Base-by-base conservation (phyloP, 805 yeast species). In the Ogataea pini region DNA sequence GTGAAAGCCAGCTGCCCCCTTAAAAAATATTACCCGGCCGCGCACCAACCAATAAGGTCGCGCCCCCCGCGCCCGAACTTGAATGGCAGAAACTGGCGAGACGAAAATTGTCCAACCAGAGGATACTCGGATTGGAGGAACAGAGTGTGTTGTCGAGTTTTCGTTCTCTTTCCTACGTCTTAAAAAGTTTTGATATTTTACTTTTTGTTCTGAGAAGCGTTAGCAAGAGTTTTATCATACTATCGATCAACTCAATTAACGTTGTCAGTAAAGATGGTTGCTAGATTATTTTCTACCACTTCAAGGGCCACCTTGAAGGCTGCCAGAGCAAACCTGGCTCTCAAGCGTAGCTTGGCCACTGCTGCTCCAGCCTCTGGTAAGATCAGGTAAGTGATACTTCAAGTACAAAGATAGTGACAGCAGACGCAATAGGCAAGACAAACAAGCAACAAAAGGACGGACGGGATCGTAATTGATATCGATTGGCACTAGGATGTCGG, bases 241-340 rank as follows among this genome's bases (percentile, higher is more conserved):
- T 33, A 27, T 37, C 49, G 44, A 50, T 44, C 49, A 41, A 47
- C 47, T 47, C 54, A 50, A 50, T 47, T 50, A 47, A 42, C 47
- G 47, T 44, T 44, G 47, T 44, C 51, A 46, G 46, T 48, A 43
- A 62, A 59, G 58, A 66, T 66, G 70, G 70, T 66, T 64, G 70
- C 83, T 70, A 78, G 82, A 74, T 72, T 79, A 67, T 78, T 77
- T 70, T 73, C 79, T 70, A 73, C 82, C 64, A 65, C 82, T 68
- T 82, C 96, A 64, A 89, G 90, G 76, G 79, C 86, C 70, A 96
- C 96, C 67, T 82, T 86, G 75, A 82, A 83, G 74, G 91, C 92
- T 64, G 95, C 90, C 67, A 86, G 83, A 79, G 89, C 90, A 71
- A 84, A 85, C 78, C 65, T 75, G 68, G 78, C 84, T 72, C 82